Evolutionary conservation across 192 early-diverging fungal genomes (phyloP), one percentile per base, ranked within the genome.

Genomic region (Mortierella hygrophila): DNA sequence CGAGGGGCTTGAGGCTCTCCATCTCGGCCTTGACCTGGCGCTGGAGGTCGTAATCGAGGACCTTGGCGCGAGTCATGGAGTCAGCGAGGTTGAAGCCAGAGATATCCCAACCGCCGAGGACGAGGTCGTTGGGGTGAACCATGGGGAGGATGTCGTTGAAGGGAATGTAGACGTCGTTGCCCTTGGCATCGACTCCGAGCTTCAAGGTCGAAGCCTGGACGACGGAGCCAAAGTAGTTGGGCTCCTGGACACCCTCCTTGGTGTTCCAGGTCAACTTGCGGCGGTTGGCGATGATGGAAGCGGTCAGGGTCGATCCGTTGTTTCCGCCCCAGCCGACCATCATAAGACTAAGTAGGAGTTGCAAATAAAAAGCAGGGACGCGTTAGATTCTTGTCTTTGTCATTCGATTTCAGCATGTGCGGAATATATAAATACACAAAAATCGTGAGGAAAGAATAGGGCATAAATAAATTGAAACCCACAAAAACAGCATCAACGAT

Each of bases 281-380:
- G 89, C 94, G 95, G 95, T 99, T 98, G 81, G 98, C 98, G 73
- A 98, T 90, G 90, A 99, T 97, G 88, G 97, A 95, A 10, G 98
- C 98, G 57, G 98, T 99, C 77, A 99, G 86, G 75, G 98, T 99
- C 74, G 97, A 96, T 75, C 98, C 98, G 91, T 99, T 99, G 96
- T 99, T 99, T 83, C 98, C 98, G 83, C 97, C 98, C 97, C 97
- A 98, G 42, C 98, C 98, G 83, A 99, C 97, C 89, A 99, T 95
- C 98, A 99, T 99, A 68, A 99, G 91, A 80, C 97, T 96, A 88
- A 41, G 47, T 65, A 65, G 60, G 60, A 65, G 60, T 65, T 65
- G 29, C 60, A 73, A 42, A 37, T 74, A 18, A 11, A 37, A 57
- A 32, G 54, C 44, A 72, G 60, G 70, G 29, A 72, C 26, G 63